A percentile compares a stretch with the other conserved stretches of the same genome.
Conservation (phyloP, 306 rosid genomes). For the Trifolium subterraneum region DNA sequence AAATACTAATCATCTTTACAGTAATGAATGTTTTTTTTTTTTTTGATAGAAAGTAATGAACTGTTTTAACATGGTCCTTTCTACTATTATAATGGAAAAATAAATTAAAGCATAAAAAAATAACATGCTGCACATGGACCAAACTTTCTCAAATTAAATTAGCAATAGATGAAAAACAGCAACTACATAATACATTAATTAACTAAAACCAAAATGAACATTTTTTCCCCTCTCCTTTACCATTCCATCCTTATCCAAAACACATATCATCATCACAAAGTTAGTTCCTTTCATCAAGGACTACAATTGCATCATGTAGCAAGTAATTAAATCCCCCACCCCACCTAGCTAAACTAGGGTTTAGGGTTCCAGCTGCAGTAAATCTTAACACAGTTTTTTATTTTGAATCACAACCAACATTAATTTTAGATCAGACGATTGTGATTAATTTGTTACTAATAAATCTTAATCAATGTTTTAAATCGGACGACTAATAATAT, state of each 20-base stretch:
- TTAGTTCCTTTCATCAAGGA: slow-evolving; percentile 50
- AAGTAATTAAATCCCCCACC: slow-evolving; percentile 37
- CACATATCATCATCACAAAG: slow-evolving; percentile 28
- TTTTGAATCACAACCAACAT: no score
- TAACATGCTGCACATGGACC: background rate
- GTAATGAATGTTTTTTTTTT: no score
- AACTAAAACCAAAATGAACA: background rate
- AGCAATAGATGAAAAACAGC: background rate
- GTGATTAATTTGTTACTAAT: no score
- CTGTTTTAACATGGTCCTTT: no score
- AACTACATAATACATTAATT: slow-evolving; percentile 10
- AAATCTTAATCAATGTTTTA: no score
- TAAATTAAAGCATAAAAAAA: background rate
- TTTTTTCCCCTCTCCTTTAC: slow-evolving; percentile 51
- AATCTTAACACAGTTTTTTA: no score
- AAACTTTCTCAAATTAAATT: slow-evolving; percentile 2
- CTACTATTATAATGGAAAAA: no score
- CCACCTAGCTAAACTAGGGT: background rate
- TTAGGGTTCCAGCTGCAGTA: no score
- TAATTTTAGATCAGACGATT: no score
- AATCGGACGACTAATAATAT: no score
- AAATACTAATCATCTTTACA: no score
- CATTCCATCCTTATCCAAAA: slow-evolving; percentile 39
- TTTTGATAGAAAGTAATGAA: no score
- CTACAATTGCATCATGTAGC: background rate